Evolutionary conservation across 1,139 yeast species (phyloP).

Genomic region (Insectozyma bohioensis): DNA sequence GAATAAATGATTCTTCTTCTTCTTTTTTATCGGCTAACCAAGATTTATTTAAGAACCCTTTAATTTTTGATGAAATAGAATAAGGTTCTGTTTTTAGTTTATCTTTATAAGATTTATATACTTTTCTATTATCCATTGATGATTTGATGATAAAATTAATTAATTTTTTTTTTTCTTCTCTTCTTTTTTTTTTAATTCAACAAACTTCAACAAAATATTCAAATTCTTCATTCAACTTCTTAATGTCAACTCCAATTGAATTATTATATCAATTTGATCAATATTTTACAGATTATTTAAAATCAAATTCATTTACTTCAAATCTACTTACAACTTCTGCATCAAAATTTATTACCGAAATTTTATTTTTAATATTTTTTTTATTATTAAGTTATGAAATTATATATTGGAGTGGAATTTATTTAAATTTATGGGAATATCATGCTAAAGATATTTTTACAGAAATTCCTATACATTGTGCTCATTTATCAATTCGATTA

Average conservation of each 20-base stretch:
- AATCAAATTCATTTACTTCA: conserved; percentile 25
- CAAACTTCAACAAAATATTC: neutral
- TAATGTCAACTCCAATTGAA: conserved; percentile 13
- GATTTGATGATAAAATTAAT: neutral
- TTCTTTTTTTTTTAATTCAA: neutral
- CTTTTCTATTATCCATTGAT: conserved; percentile 44
- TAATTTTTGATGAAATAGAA: conserved; percentile 32
- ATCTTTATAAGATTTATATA: conserved; percentile 31
- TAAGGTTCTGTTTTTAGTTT: conserved; percentile 19
- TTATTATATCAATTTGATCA: conserved; percentile 14
- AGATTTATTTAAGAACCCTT: conserved; percentile 25
- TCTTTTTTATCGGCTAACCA: conserved; percentile 4
- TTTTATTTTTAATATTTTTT: conserved; percentile 35
- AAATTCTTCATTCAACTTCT: neutral
- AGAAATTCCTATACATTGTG: conserved; percentile 76
- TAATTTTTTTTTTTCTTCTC: conserved; percentile 1
- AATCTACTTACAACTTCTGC: conserved; percentile 28
- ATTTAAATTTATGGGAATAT: conserved; percentile 51
- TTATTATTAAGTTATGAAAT: conserved; percentile 42
- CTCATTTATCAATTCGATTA: conserved; percentile 62
- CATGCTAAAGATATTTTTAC: conserved; percentile 67
- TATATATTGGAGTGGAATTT: conserved; percentile 50
- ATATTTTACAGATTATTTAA: conserved; percentile 14
- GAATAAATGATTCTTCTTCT: conserved; percentile 4
- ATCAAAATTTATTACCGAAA: conserved; percentile 42